Evolutionary conservation across 192 early-diverging fungal genomes (phyloP).

Genomic region (Coemansia furcata): DNA sequence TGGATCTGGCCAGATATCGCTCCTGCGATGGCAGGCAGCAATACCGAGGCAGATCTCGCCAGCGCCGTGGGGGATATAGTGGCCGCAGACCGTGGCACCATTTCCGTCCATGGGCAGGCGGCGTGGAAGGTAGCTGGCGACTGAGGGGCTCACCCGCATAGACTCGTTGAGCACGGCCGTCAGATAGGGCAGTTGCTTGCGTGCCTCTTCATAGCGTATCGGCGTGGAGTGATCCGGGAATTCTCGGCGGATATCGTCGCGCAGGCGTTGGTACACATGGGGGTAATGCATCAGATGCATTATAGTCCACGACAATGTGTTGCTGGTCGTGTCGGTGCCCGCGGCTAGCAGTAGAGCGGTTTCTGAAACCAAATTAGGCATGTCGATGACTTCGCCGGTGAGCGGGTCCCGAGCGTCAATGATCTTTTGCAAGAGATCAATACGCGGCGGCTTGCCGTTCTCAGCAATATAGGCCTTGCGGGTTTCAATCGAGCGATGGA

Average conservation of each 20-base stretch:
- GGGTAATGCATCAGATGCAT: slow-evolving; percentile 44
- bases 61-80: slow-evolving; percentile 13
- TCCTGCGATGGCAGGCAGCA: slow-evolving; percentile 31
- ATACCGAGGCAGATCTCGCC: slow-evolving; percentile 23
- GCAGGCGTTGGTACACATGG: slow-evolving; percentile 11
- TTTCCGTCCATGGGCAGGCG: not conserved
- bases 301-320: slow-evolving; percentile 35
- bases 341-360: slow-evolving; percentile 31
- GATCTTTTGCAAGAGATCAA: slow-evolving; percentile 43
- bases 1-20: slow-evolving; percentile 16
- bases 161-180: slow-evolving; percentile 44
- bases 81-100: slow-evolving; percentile 7
- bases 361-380: slow-evolving; percentile 15
- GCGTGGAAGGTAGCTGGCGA: slow-evolving; percentile 28
- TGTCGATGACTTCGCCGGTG: slow-evolving; percentile 24
- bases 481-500: slow-evolving; percentile 5
- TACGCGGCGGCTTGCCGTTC: not conserved
- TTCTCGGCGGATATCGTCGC: slow-evolving; percentile 16
- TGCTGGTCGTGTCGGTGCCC: slow-evolving; percentile 53
- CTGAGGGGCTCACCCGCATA: slow-evolving; percentile 36
- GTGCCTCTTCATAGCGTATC: slow-evolving; percentile 29
- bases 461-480: not conserved
- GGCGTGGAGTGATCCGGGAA: slow-evolving; percentile 22
- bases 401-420: slow-evolving; percentile 38
- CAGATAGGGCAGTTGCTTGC: slow-evolving; percentile 22